These are phyloP conservation scores for Glaciozyma antarctica DNA, from an alignment of 768 basidiomycete genomes.

Conservation along the genomic window DNA sequence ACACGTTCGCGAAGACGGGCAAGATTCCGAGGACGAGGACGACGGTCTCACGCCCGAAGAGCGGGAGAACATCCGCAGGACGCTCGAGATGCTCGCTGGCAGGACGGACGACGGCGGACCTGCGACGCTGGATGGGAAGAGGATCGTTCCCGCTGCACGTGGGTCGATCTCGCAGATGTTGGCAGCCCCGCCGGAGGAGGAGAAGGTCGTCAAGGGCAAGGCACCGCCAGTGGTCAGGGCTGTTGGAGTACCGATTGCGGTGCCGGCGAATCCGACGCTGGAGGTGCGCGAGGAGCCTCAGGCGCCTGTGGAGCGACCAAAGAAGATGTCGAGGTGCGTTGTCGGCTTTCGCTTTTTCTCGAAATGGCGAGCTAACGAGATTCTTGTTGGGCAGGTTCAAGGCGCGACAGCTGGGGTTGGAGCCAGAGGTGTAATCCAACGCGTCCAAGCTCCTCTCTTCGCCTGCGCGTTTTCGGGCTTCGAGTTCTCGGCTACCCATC, in stretches of 20 bases:
- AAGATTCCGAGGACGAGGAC: background rate
- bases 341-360: too few species aligned
- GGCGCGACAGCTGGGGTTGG: constrained; percentile 2
- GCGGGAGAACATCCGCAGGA: constrained; percentile 6
- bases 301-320: background rate
- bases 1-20: constrained; percentile 7
- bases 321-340: constrained; percentile 12
- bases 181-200: background rate
- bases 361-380: background rate
- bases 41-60: constrained; percentile 5
- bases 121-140: constrained; percentile 7
- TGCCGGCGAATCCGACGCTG: background rate
- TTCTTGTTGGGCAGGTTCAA: background rate
- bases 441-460: too few species aligned
- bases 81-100: constrained; percentile 19
- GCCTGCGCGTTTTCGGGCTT: too few species aligned
- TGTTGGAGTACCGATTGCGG: background rate
- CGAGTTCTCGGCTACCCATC: too few species aligned
- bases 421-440: background rate
- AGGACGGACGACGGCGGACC: constrained; percentile 3
- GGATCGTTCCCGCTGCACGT: background rate
- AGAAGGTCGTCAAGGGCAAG: background rate
- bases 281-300: constrained; percentile 7
- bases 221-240: background rate
- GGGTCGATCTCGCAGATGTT: background rate